Evolutionary conservation across 139 green algal species (phyloP), one percentile per base, ranked within the genome.

Genomic region (Spirogloea muscicola): DNA sequence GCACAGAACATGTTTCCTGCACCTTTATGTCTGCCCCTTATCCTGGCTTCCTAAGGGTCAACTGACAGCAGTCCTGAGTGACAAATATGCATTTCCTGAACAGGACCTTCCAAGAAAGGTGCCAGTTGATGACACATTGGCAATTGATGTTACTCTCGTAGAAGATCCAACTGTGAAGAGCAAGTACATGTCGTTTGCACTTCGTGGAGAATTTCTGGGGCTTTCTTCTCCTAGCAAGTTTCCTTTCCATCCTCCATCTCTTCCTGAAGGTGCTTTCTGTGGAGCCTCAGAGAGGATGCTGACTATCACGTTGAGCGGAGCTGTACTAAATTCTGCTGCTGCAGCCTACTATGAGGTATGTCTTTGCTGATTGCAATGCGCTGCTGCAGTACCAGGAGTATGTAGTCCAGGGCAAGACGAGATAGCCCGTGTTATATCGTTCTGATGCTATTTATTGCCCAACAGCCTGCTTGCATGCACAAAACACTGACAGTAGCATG

Each of bases 331-430:
- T 57, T 75, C 55, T 44, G 68, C 68, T n/a, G 55, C 55, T 4
- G 25, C 4, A 25, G 68, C 75, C n/a, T 76, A 76, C 58, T 72
- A 74, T 7, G 64, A 67, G 49, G 59, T 68, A 38, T n/a, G n/a
- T n/a, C n/a, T n/a, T n/a, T n/a, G n/a, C n/a, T n/a, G n/a, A n/a
- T n/a, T n/a, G n/a, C n/a, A n/a, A n/a, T n/a, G n/a, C n/a, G n/a
- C n/a, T n/a, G n/a, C n/a, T n/a, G n/a, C n/a, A n/a, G n/a, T n/a
- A n/a, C n/a, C n/a, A n/a, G n/a, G n/a, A n/a, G n/a, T n/a, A n/a
- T n/a, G n/a, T n/a, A n/a, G n/a, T n/a, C n/a, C n/a, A n/a, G n/a
- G n/a, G n/a, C n/a, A n/a, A n/a, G n/a, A n/a, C n/a, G n/a, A n/a
- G n/a, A n/a, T n/a, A n/a, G n/a, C n/a, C n/a, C n/a, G n/a, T n/a